Conservation (phyloP, 352 stramenopile species). For the Paralagenidium karlingii region DNA sequence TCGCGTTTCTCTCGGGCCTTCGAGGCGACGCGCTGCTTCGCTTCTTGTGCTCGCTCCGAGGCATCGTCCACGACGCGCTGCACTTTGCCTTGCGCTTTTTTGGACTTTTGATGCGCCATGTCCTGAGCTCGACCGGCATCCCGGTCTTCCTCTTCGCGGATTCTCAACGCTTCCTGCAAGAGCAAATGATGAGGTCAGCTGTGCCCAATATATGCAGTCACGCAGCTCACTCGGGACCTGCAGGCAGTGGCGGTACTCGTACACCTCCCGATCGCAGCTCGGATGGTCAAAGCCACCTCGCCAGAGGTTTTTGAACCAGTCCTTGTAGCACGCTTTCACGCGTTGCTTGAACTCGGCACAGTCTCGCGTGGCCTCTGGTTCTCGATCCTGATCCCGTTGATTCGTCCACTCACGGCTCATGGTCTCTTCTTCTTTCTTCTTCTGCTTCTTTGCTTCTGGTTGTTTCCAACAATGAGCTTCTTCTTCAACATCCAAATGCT, state of each 20-base stretch:
- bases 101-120: background rate
- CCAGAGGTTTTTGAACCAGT: conserved; percentile 74
- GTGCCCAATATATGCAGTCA: background rate
- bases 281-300: conserved; percentile 39
- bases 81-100: conserved; percentile 7
- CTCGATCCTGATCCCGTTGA: too few species aligned
- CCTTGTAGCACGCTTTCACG: conserved; percentile 67
- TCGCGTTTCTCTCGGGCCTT: conserved; percentile 10
- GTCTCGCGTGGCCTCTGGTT: conserved; percentile 18
- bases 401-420: too few species aligned
- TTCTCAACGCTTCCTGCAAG: conserved; percentile 1
- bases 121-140: background rate
- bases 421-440: conserved; percentile 2
- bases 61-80: background rate
- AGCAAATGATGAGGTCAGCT: background rate
- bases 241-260: conserved; percentile 63
- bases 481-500: too few species aligned
- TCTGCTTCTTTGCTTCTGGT: background rate
- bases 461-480: too few species aligned
- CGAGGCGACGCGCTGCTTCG: background rate
- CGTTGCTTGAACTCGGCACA: conserved; percentile 67
- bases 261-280: conserved; percentile 55
- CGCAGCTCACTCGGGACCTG: conserved; percentile 12
- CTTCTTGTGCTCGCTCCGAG: conserved; percentile 1
- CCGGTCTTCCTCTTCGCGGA: conserved; percentile 14